Evolutionary conservation across 1,139 yeast genomes (phyloP), one percentile per base, ranked within the genome.

Genomic region (Debaryomycetaceae sp.): DNA sequence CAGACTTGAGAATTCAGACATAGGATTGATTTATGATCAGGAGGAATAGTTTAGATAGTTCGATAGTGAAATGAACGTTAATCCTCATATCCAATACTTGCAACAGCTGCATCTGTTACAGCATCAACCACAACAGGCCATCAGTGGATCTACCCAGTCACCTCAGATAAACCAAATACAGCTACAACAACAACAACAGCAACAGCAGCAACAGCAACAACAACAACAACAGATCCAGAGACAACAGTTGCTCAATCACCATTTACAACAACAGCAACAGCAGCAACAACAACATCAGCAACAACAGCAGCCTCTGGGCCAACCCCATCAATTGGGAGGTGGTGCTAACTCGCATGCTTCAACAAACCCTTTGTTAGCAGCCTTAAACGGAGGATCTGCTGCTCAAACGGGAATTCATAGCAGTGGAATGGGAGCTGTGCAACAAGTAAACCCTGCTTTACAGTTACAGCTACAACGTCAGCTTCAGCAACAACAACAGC

Each of bases 81-180:
- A 69, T 46, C 77, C 77, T 36, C 78, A 72, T 51, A 68, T 72
- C 44, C 78, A 71, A 53, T 72, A 70, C 55, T 61, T 73, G 49
- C 78, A 69, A 45, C 64, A 56, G 56, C 72, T 52, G 51, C 63
- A 60, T 42, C 69, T 60, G 51, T 52, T 56, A 48, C 69, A 60
- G 40, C 71, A 55, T 50, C 70, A 59, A 39, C 62, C 56, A 24
- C 66, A 52, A 45, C 68, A 57, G 45, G 54, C 52, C 38, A 55
- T 56, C 38, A 58, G 51, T 44, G 52, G 57, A 20, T 44, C 53
- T 29, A 58, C 62, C 17, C 72, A 65, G 45, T 68, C 75, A 36
- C 75, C 76, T 1, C 66, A 62, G 45, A 54, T 45, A 36, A 52
- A 43, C 42, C 41, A 45, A 36, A 59, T 51, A 45, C 65, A 58